Evolutionary conservation across 768 basidiomycete genomes (phyloP).

Genomic region (Cystoderma amianthinum): DNA sequence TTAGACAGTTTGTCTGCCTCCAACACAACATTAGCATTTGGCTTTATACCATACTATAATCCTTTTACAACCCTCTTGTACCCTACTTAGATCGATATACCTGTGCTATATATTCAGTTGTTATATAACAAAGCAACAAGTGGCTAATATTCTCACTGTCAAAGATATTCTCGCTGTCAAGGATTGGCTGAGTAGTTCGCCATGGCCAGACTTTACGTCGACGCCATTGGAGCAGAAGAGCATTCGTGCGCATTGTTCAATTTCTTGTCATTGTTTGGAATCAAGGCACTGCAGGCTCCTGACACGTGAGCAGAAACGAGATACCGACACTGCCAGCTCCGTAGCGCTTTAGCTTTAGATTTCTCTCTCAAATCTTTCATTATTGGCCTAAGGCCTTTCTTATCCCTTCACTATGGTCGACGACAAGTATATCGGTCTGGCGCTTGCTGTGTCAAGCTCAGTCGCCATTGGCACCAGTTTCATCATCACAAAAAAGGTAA

Average conservation of each 20-base stretch:
- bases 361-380: neutral
- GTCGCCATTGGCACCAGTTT: slow-evolving; percentile 91
- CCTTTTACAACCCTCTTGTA: too few relatives aligned
- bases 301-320: slow-evolving; percentile 44
- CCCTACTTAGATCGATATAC: too few relatives aligned
- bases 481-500: slow-evolving; percentile 98
- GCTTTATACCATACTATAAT: too few relatives aligned
- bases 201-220: too few relatives aligned
- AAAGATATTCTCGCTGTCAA: too few relatives aligned
- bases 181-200: too few relatives aligned
- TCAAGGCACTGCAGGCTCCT: slow-evolving; percentile 66
- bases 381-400: neutral
- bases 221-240: too few relatives aligned
- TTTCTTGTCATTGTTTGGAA: neutral
- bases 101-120: too few relatives aligned
- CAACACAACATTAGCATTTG: too few relatives aligned
- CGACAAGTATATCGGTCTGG: slow-evolving; percentile 93
- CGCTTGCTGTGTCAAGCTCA: slow-evolving; percentile 80
- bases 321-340: neutral
- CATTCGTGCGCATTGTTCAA: neutral
- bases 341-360: neutral
- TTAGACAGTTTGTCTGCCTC: too few relatives aligned
- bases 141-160: too few relatives aligned
- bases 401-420: slow-evolving; percentile 58
- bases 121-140: too few relatives aligned